A percentile compares a stretch with the other conserved stretches of the same genome.
Conservation (phyloP, 306 rosid species). For the Psophocarpus tetragonolobus region DNA sequence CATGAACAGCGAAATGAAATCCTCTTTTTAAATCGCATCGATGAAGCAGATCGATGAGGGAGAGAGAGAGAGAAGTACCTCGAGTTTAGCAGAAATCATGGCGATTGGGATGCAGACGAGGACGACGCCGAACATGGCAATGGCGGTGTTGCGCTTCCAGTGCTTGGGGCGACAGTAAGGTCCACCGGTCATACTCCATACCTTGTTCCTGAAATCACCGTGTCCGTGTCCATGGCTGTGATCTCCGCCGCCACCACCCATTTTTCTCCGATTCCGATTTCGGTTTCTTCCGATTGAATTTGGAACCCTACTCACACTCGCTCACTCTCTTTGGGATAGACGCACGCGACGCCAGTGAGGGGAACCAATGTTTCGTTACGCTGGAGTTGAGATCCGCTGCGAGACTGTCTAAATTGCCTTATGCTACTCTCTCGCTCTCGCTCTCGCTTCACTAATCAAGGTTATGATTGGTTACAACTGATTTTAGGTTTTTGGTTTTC, state of each 20-base stretch:
- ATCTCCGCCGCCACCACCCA: conserved; percentile 81
- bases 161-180: conserved; percentile 91
- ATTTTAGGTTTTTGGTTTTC: background rate
- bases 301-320: conserved; percentile 44
- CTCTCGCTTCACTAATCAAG: background rate
- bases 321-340: background rate
- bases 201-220: conserved; percentile 85
- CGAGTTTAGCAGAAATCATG: conserved; percentile 93
- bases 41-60: background rate
- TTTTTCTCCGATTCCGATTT: conserved; percentile 30
- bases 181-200: conserved; percentile 96
- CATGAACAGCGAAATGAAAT: background rate
- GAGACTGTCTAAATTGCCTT: background rate
- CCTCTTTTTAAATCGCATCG: background rate
- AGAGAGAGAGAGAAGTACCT: conserved; percentile 47
- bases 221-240: conserved; percentile 68
- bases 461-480: background rate
- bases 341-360: background rate
- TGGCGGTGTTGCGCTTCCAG: conserved; percentile 95
- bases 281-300: background rate
- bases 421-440: background rate
- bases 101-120: conserved; percentile 94
- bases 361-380: background rate
- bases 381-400: background rate
- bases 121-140: conserved; percentile 84